phyloP scores from a whole-genome alignment of 108 stramenopile genomes.

The Aureococcus anophagefferens region DNA sequence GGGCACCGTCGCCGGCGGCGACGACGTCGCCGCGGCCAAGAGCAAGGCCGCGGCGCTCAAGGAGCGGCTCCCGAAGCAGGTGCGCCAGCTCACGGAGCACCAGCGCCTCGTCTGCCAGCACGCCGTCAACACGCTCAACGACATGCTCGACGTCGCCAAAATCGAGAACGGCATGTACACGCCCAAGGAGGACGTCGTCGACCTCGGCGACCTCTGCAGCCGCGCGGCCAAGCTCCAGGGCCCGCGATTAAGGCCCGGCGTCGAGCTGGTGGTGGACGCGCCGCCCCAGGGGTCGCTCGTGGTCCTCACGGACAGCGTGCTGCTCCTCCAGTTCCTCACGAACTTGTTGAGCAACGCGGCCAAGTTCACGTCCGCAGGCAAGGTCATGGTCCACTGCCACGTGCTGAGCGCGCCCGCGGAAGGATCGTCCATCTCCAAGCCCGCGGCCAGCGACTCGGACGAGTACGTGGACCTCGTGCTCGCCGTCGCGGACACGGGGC shows the following conservation, averaged over 20 bases:
- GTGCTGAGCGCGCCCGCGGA: background rate
- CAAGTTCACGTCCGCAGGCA: slow-evolving; percentile 30
- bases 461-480: slow-evolving; percentile 32
- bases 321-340: slow-evolving; percentile 31
- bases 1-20: background rate
- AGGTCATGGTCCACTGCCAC: slow-evolving; percentile 22
- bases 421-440: background rate
- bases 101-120: slow-evolving; percentile 36
- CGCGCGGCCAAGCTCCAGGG: slow-evolving; percentile 30
- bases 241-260: slow-evolving; percentile 25
- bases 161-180: slow-evolving; percentile 36
- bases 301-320: slow-evolving; percentile 30
- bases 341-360: slow-evolving; percentile 35
- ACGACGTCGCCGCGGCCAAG: background rate
- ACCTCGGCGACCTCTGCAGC: slow-evolving; percentile 29
- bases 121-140: slow-evolving; percentile 37
- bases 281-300: slow-evolving; percentile 15
- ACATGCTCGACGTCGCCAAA: slow-evolving; percentile 42
- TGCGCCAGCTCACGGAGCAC: slow-evolving; percentile 38
- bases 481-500: slow-evolving; percentile 33
- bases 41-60: background rate
- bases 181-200: slow-evolving; percentile 36
- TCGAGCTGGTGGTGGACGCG: slow-evolving; percentile 22
- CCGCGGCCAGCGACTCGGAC: too few relatives aligned
- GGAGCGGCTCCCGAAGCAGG: slow-evolving; percentile 17